Evolutionary conservation across 768 basidiomycete genomes (phyloP).

Genomic region (Suillus decipiens): DNA sequence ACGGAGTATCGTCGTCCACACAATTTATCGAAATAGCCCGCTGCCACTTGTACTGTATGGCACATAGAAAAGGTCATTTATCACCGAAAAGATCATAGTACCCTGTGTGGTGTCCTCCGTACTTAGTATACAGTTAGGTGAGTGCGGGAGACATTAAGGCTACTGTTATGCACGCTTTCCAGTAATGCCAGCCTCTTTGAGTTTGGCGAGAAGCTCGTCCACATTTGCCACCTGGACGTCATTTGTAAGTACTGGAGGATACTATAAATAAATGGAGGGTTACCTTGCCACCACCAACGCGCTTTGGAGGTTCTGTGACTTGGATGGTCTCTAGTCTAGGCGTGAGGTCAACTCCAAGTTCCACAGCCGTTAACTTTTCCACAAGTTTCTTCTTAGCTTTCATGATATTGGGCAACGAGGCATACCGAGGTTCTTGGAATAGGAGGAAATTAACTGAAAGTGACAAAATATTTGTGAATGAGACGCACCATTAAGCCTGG

Average conservation of each 20-base stretch:
- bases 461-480: neutral
- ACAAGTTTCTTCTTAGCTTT: slow-evolving; percentile 99
- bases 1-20: slow-evolving; percentile 1
- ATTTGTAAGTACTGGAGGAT: slow-evolving; percentile 13
- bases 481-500: slow-evolving; percentile 69
- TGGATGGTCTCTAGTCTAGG: slow-evolving; percentile 85
- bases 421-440: slow-evolving; percentile 86
- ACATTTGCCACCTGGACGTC: slow-evolving; percentile 68
- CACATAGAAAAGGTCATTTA: slow-evolving; percentile 2
- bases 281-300: slow-evolving; percentile 90
- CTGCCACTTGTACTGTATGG: neutral
- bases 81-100: neutral
- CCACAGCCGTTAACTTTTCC: slow-evolving; percentile 76
- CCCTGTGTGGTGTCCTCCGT: neutral
- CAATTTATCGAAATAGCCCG: neutral
- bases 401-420: slow-evolving; percentile 97
- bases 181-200: slow-evolving; percentile 80
- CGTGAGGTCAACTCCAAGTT: slow-evolving; percentile 81
- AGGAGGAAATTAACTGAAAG: slow-evolving; percentile 5
- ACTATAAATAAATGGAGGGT: neutral
- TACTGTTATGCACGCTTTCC: slow-evolving; percentile 24
- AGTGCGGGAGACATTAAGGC: neutral
- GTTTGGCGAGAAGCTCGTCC: slow-evolving; percentile 84
- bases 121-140: neutral
- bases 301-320: slow-evolving; percentile 86